Evolutionary conservation across 129 eudicot species (phyloP), one percentile per base, ranked within the genome.

Genomic region (Gnaphalium uliginosum): DNA sequence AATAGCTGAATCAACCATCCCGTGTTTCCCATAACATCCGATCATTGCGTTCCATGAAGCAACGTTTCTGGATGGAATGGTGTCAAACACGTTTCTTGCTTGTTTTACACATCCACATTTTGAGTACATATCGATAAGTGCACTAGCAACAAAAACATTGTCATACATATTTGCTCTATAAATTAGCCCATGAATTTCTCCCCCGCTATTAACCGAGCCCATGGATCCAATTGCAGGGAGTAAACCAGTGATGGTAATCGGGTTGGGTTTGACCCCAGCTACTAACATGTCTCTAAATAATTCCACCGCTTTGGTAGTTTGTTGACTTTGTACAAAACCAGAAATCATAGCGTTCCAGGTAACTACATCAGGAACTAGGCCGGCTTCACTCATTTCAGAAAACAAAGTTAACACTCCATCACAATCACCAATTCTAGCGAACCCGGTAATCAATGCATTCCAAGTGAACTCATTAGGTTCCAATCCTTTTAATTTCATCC

Each of bases 331-430:
- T 64, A 86, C 90, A 68, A 87, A 85, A 0, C 97, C 97, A 0
- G 93, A 85, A 71, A 89, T 73, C 83, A 91, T 81, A 1, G 97
- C 92, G 68, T 85, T 91, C 97, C 97, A 91, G 8, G 96, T 85
- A 72, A 80, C 86, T 29, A 87, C 76, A 82, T 89, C 93, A 9
- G 88, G 82, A 66, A 63, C 51, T 54, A 89, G 72, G 57, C 96
- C 96, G 10, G 70, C 81, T 51, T 48, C 68, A 29, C 65, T 67
- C 97, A 92, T 92, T 71, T 60, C 80, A 46, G 89, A 81, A 72
- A 85, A 85, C 22, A 72, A 71, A 61, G 43, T 62, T 64, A 77
- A 63, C 56, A 86, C 85, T 30, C 85, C 80, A 37, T 87, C 76
- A 61, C 83, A 84, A 64, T 92, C 93, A 66, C 96, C 97, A 18